Percentiles rank a stretch among this genome's conserved stretches.
phyloP scores from a whole-genome alignment of 495 filamentous ascomycete genomes.

The Parathielavia hyrcaniae region DNA sequence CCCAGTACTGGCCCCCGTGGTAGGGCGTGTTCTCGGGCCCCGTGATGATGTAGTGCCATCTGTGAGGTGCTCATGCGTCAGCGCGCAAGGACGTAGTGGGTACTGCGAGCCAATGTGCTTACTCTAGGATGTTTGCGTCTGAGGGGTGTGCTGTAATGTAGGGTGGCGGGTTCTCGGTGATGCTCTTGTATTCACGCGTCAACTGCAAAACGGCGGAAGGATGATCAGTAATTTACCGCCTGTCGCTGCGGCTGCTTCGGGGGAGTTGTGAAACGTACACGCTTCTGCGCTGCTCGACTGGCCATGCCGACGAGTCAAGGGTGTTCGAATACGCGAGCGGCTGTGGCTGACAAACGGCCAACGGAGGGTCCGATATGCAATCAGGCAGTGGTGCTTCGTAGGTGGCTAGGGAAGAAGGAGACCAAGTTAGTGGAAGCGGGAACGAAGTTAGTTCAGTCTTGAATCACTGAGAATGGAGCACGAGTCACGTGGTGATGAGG shows the following conservation, averaged over 20 bases:
- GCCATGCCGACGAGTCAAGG: conserved; percentile 61
- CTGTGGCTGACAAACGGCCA: neutral
- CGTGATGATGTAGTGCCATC: conserved; percentile 98
- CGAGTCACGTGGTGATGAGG: neutral
- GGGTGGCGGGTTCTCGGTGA: conserved; percentile 84
- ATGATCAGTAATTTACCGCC: neutral
- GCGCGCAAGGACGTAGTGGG: neutral
- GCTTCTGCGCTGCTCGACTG: conserved; percentile 74
- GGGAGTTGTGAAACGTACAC: conserved; percentile 48
- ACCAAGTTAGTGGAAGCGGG: conserved; percentile 6
- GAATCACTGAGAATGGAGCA: neutral
- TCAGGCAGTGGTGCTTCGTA: neutral
- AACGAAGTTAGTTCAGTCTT: neutral
- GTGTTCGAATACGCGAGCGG: neutral
- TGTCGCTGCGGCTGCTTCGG: neutral
- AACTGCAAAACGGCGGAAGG: conserved; percentile 50
- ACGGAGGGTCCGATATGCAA: neutral
- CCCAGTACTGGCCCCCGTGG: conserved; percentile 95
- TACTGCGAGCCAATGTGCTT: conserved; percentile 8
- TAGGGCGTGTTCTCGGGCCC: conserved; percentile 94
- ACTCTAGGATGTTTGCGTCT: conserved; percentile 93
- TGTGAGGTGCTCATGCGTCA: conserved; percentile 29
- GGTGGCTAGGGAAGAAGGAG: neutral
- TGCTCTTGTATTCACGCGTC: conserved; percentile 87
- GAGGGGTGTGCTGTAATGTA: conserved; percentile 93